A percentile compares a stretch with the other conserved stretches of the same genome.
Conservation (phyloP, 2,329 filamentous ascomycete species). For the Zalaria sp. region DNA sequence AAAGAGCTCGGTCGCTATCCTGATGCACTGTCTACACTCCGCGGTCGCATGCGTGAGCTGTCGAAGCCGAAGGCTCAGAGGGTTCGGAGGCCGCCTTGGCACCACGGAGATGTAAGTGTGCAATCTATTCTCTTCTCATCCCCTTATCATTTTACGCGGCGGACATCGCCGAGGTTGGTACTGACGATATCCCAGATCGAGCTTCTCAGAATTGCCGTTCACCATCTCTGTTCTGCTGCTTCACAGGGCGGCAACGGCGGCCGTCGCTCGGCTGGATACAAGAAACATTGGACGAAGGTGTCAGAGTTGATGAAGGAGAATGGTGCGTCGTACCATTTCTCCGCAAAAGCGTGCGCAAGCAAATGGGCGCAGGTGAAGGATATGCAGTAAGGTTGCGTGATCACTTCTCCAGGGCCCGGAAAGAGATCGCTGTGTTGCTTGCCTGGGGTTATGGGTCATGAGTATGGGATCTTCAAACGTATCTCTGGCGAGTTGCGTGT, state of each 20-base stretch:
- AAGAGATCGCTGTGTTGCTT: no score
- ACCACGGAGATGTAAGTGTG: slow-evolving; percentile 45
- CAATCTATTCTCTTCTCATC: neutral
- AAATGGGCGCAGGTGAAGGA: slow-evolving; percentile 38
- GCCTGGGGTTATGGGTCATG: no score
- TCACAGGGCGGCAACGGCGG: neutral
- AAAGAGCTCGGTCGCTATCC: slow-evolving; percentile 37
- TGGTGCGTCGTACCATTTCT: slow-evolving; percentile 45
- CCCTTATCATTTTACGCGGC: neutral
- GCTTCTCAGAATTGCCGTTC: slow-evolving; percentile 13
- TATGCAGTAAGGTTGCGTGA: neutral
- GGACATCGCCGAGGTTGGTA: neutral
- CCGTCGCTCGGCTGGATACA: slow-evolving; percentile 11
- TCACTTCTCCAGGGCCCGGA: no score
- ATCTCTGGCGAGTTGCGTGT: no score
- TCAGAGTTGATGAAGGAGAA: slow-evolving; percentile 36
- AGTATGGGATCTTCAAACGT: no score
- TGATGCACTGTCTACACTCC: slow-evolving; percentile 58
- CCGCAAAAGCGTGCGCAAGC: slow-evolving; percentile 47
- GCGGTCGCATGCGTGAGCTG: slow-evolving; percentile 51
- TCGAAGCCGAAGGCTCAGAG: slow-evolving; percentile 49
- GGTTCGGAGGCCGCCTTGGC: slow-evolving; percentile 54
- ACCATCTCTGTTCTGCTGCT: slow-evolving; percentile 5
- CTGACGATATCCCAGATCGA: slow-evolving; percentile 11
- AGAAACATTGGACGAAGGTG: slow-evolving; percentile 46